Percentiles rank a stretch among this genome's conserved stretches.
Evolutionary conservation across 1,284 basidiomycete genomes (phyloP).

Genomic region (Moniliella sp.): DNA sequence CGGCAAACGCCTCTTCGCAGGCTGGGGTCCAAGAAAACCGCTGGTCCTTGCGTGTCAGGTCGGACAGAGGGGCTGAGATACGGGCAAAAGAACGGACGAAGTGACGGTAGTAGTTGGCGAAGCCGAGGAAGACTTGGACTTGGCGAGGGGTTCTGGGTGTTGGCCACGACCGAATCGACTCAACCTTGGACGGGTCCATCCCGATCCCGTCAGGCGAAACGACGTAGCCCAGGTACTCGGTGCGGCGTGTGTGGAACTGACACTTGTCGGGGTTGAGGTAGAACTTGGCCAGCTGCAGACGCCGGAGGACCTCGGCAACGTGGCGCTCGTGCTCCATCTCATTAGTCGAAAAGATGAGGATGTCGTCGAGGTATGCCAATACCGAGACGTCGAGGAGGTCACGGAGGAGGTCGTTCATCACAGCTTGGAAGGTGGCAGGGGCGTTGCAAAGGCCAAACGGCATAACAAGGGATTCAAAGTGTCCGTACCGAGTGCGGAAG

Average conservation of each 20-base stretch:
- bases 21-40: slow-evolving; percentile 10
- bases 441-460: slow-evolving; percentile 5
- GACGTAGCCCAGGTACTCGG: slow-evolving; percentile 38
- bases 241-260: slow-evolving; percentile 3
- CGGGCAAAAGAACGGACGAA: slow-evolving; percentile 36
- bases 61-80: slow-evolving; percentile 29
- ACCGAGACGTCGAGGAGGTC: slow-evolving; percentile 21
- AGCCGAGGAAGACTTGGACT: slow-evolving; percentile 34
- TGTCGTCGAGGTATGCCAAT: slow-evolving; percentile 32
- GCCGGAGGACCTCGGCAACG: slow-evolving; percentile 1
- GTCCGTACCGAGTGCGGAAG: slow-evolving; percentile 1
- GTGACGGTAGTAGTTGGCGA: slow-evolving; percentile 36
- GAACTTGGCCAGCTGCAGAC: not conserved
- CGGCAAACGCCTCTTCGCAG: slow-evolving; percentile 32
- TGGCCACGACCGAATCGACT: slow-evolving; percentile 35
- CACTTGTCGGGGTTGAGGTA: slow-evolving; percentile 3
- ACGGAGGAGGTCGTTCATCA: slow-evolving; percentile 4
- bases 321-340: slow-evolving; percentile 2
- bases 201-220: slow-evolving; percentile 26
- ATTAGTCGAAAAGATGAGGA: slow-evolving; percentile 35
- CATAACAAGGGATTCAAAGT: slow-evolving; percentile 5
- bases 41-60: slow-evolving; percentile 3
- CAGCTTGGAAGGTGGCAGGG: slow-evolving; percentile 3
- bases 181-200: slow-evolving; percentile 37
- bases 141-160: slow-evolving; percentile 27